Conservation (phyloP, 2,329 filamentous ascomycete species). For the Paecilomyces dactylethromorphus region DNA sequence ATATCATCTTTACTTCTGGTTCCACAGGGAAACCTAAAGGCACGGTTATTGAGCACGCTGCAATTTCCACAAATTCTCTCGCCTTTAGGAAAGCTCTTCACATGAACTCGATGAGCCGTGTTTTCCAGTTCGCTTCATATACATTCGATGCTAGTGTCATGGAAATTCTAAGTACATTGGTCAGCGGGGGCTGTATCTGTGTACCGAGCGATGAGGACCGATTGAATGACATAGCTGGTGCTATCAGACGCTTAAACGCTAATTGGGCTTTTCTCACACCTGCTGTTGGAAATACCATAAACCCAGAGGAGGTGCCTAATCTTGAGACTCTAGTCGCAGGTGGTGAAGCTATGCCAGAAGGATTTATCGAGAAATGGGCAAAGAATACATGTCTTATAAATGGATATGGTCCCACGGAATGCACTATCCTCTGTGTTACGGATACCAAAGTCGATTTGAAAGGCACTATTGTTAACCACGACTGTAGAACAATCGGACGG, state of each 20-base stretch:
- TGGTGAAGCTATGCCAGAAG: conserved; percentile 39
- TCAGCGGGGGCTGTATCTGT: conserved; percentile 54
- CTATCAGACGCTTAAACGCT: conserved; percentile 46
- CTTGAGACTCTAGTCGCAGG: conserved; percentile 39
- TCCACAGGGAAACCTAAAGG: conserved; percentile 54
- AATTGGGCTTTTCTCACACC: conserved; percentile 54
- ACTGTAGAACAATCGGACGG: conserved; percentile 28
- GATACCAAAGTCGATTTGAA: conserved; percentile 24
- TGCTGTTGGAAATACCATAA: conserved; percentile 47
- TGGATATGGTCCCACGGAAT: conserved; percentile 38
- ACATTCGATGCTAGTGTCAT: conserved; percentile 50
- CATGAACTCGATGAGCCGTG: conserved; percentile 48
- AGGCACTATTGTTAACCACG: conserved; percentile 20
- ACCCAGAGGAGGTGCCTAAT: conserved; percentile 37
- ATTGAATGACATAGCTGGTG: conserved; percentile 44
- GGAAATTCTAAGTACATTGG: conserved; percentile 50
- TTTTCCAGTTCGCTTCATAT: conserved; percentile 54
- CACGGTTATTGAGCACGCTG: conserved; percentile 56
- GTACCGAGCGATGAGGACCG: conserved; percentile 48
- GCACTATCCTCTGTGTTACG: conserved; percentile 26
- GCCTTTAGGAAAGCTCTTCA: conserved; percentile 46
- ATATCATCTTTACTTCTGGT: conserved; percentile 55
- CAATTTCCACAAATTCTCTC: conserved; percentile 50
- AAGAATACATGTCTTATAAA: conserved; percentile 38
- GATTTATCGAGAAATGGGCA: conserved; percentile 39